These are phyloP conservation scores for Solanum sejunctum DNA, from an alignment of 257 asterid genomes.

Conservation along the genomic window DNA sequence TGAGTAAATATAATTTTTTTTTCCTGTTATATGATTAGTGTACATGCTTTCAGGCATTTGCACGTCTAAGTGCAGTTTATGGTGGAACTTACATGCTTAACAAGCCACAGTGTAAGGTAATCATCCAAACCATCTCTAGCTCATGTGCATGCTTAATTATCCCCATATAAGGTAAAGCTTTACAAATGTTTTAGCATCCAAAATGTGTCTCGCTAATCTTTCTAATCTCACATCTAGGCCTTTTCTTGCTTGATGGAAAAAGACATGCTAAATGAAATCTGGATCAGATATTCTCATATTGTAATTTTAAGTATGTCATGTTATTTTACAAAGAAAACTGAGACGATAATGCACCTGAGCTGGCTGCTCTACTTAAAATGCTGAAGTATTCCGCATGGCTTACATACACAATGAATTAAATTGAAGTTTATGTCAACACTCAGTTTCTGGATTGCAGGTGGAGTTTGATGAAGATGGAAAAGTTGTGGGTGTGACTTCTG, in stretches of 20 bases:
- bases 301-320: neutral
- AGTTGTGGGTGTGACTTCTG: constrained; percentile 84
- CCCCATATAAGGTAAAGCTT: neutral
- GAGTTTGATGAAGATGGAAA: constrained; percentile 74
- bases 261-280: neutral
- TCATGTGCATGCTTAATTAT: neutral
- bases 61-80: constrained; percentile 98
- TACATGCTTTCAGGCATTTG: constrained; percentile 61
- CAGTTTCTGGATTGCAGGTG: constrained; percentile 30
- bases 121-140: neutral
- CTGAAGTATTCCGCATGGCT: neutral
- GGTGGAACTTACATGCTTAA: constrained; percentile 98
- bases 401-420: neutral
- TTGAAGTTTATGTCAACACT: neutral
- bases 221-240: neutral
- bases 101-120: constrained; percentile 93
- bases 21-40: neutral
- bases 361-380: neutral
- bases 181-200: neutral
- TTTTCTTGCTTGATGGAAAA: neutral
- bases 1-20: neutral
- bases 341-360: neutral
- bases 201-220: neutral
- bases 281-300: neutral
- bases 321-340: neutral